Evolutionary conservation across 2,329 filamentous ascomycete species (phyloP), one percentile per base, ranked within the genome.

Genomic region (Pseudonectria foliicola): DNA sequence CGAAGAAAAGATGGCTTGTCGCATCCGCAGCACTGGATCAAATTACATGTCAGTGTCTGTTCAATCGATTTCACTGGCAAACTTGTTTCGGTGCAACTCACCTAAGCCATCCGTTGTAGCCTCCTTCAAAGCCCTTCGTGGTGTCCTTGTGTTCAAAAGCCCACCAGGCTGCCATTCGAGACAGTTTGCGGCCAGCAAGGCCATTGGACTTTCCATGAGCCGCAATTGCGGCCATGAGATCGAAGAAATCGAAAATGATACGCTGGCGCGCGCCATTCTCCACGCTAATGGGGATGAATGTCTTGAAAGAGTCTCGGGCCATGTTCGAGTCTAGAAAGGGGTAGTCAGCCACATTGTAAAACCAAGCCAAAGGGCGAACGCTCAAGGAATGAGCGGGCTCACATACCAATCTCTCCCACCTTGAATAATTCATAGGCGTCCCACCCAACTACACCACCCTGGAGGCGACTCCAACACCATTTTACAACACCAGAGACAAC

Each of bases 121-220:
- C 89, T 27, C 86, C 86, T 48, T 96, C 92, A 50, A 98, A 98
- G 12, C 92, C 92, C 56, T 84, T 90, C 27, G 84, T 85, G 6
- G 80, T 80, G 56, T 96, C 89, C 30, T 71, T 76, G 48, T 93
- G 86, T 54, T 95, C 90, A 57, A 98, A 98, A 1, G 90, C 88
- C 92, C 92, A 98, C 92, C 92, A 98, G 29, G 89, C 88, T 27
- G 90, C 92, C 73, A 94, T 86, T 47, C 92, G 78, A 8, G 92
- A 96, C 35, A 98, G 73, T 60, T 96, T 96, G 45, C 89, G 80
- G 16, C 92, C 92, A 41, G 88, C 86, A 44, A 98, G 77, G 28
- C 92, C 92, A 58, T 98, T 98, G 35, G 71, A 79, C 66, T 96
- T 96, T 48, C 86, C 86, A 53, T 95, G 86, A 11, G 92, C 92